Conservation (phyloP, 148 eudicot species). For the Linanthus parryae region DNA sequence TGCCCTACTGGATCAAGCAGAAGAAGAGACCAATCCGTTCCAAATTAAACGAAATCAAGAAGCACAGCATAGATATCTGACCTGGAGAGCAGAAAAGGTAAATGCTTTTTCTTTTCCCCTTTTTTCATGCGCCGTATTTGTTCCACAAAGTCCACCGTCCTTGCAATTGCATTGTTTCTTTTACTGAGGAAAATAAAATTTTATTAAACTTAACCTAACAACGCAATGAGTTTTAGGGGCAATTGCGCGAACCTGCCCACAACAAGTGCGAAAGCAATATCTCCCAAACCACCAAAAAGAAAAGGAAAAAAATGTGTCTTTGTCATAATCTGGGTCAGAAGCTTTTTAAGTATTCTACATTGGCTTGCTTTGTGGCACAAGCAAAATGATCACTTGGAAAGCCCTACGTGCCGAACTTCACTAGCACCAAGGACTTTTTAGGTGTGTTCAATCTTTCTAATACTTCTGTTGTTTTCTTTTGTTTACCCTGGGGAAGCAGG, state of each 20-base stretch:
- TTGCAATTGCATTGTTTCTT: neutral
- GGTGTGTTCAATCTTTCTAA: neutral
- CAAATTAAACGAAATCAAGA: slow-evolving; percentile 40
- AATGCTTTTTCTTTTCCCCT: neutral
- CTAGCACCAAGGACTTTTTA: neutral
- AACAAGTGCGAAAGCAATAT: too few species aligned
- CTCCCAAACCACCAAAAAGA: too few species aligned
- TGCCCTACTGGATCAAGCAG: slow-evolving; percentile 58
- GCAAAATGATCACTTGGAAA: neutral
- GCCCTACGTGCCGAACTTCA: too few species aligned
- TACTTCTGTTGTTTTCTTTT: too few species aligned
- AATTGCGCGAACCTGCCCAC: too few species aligned
- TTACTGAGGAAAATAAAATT: neutral
- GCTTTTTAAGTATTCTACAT: neutral
- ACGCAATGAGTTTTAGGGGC: too few species aligned
- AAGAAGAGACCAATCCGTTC: slow-evolving; percentile 38
- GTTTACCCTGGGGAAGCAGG: slow-evolving; percentile 31
- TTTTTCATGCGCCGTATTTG: neutral
- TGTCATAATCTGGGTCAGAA: neutral
- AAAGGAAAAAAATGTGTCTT: too few species aligned
- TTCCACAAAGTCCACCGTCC: neutral
- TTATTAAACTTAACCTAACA: neutral
- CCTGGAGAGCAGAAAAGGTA: slow-evolving; percentile 95
- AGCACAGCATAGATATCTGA: slow-evolving; percentile 84
- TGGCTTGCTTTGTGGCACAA: neutral